These are phyloP conservation scores for Pythium sp. DNA, from an alignment of 352 stramenopile genomes.

Conservation along the genomic window DNA sequence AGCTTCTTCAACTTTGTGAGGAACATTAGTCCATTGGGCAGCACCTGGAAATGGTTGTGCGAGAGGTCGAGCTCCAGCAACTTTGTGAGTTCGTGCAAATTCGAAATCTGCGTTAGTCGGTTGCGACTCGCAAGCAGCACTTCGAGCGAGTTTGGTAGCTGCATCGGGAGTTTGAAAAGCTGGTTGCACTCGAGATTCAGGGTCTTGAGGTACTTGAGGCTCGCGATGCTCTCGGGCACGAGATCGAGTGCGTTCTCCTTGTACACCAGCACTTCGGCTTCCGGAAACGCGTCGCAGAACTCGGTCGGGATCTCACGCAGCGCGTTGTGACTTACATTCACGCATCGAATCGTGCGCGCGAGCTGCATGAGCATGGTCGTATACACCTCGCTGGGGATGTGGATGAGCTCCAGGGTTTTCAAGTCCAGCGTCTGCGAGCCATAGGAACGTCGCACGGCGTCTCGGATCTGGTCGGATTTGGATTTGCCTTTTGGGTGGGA, in stretches of 20 bases:
- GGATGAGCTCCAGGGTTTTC: conserved; percentile 59
- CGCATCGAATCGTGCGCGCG: conserved; percentile 44
- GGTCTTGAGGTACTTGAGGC: conserved; percentile 33
- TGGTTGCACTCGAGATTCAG: conserved; percentile 64
- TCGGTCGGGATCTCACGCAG: conserved; percentile 47
- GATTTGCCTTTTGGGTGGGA: background rate
- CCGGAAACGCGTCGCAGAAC: conserved; percentile 56
- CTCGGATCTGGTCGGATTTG: conserved; percentile 22
- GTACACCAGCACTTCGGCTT: conserved; percentile 45
- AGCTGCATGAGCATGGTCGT: conserved; percentile 68
- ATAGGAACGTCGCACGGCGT: conserved; percentile 47
- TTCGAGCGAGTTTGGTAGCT: conserved; percentile 37
- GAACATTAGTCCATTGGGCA: conserved; percentile 46
- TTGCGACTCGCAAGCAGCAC: conserved; percentile 46
- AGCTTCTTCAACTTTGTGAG: conserved; percentile 47
- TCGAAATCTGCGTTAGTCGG: conserved; percentile 41
- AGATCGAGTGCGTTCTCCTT: conserved; percentile 64
- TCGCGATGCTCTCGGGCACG: conserved; percentile 27
- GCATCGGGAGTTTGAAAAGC: conserved; percentile 36
- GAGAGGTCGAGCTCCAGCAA: conserved; percentile 56
- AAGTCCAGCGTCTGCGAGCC: conserved; percentile 60
- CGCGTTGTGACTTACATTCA: conserved; percentile 72
- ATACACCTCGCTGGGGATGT: conserved; percentile 54
- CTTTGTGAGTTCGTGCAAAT: conserved; percentile 42
- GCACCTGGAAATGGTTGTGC: conserved; percentile 59